Conservation (phyloP, 2,329 filamentous ascomycete species). For the Thielaviopsis ethacetica region DNA sequence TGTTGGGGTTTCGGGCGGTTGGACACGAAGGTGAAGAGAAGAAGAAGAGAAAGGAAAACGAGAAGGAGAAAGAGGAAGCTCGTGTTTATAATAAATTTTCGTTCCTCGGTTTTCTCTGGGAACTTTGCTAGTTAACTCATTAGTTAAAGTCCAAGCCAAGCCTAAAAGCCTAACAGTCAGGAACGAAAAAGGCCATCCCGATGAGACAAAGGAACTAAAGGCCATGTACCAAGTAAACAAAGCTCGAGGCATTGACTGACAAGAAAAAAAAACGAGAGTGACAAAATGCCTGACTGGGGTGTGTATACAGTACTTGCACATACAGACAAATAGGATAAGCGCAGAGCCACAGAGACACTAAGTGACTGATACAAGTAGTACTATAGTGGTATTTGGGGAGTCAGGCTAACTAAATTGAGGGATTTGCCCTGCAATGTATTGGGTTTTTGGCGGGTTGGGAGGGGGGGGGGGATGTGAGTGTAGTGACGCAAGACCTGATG, state of each 20-base stretch:
- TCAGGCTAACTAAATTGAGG: no score
- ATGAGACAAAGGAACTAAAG: neutral
- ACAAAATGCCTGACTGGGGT: no score
- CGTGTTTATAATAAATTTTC: slow-evolving; percentile 8
- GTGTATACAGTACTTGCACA: no score
- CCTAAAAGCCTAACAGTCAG: neutral
- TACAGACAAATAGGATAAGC: no score
- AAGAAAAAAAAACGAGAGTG: neutral
- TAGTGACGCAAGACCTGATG: neutral
- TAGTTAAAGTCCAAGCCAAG: neutral
- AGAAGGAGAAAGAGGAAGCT: neutral
- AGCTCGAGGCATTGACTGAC: neutral
- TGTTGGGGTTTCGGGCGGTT: neutral
- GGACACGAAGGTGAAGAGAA: slow-evolving; percentile 4
- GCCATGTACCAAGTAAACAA: neutral
- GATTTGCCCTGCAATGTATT: no score
- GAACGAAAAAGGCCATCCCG: neutral
- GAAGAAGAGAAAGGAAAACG: neutral
- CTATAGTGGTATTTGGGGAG: no score
- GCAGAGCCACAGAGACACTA: no score
- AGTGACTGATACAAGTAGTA: no score
- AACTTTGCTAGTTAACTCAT: neutral
- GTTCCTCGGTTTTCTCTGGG: neutral
- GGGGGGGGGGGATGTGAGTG: neutral
- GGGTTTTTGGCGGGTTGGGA: no score